Evolutionary conservation across 2,329 filamentous ascomycete species (phyloP).

Genomic region (Ramularia endophylla): DNA sequence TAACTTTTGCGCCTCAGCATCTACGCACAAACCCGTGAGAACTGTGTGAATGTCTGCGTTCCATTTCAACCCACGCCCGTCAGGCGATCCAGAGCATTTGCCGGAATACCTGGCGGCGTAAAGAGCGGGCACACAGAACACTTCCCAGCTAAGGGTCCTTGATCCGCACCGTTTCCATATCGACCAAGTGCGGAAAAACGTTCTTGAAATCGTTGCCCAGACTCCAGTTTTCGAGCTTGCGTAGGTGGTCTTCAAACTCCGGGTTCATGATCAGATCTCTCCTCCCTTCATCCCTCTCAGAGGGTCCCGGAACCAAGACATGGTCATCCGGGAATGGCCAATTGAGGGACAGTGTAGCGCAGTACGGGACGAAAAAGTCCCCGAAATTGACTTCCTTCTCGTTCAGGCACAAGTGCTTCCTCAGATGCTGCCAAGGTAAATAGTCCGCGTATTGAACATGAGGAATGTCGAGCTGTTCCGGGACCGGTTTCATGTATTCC

Average conservation of each 20-base stretch:
- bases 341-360: constrained; percentile 67
- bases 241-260: constrained; percentile 74
- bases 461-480: constrained; percentile 57
- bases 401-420: constrained; percentile 52
- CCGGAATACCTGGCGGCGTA: too few species aligned
- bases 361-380: constrained; percentile 78
- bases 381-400: constrained; percentile 54
- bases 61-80: too few species aligned
- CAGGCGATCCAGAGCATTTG: too few species aligned
- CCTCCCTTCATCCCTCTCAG: constrained; percentile 22
- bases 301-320: constrained; percentile 45
- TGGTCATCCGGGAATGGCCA: constrained; percentile 78
- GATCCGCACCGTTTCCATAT: constrained; percentile 22
- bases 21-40: too few species aligned
- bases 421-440: constrained; percentile 71
- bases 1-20: too few species aligned
- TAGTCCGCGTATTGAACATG: constrained; percentile 83
- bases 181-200: constrained; percentile 27
- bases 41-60: too few species aligned
- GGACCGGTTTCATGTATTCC: constrained; percentile 61
- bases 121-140: too few species aligned
- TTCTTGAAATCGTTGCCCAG: constrained; percentile 51
- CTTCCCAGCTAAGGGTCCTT: constrained; percentile 18
- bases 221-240: constrained; percentile 74
- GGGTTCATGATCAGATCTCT: constrained; percentile 72